Evolutionary conservation across 176 grass and related monocot genomes (phyloP).

Genomic region (Avena sativa): DNA sequence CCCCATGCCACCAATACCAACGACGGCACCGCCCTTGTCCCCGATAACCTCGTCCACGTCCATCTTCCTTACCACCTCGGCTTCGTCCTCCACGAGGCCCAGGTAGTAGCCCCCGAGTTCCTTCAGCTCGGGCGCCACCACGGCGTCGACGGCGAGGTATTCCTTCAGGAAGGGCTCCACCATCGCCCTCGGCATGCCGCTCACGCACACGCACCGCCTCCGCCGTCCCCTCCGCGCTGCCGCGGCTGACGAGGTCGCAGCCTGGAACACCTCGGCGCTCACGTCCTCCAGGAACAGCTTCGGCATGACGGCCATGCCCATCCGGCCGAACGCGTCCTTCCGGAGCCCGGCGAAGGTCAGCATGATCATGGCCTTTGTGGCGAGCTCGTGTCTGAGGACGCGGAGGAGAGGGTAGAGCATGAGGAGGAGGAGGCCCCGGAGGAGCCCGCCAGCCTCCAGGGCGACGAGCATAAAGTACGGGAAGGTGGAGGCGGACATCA

Average conservation of each 20-base stretch:
- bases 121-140: conserved; percentile 63
- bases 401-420: conserved; percentile 63
- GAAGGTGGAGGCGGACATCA: conserved; percentile 60
- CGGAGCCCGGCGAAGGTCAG: conserved; percentile 65
- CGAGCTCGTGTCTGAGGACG: conserved; percentile 19
- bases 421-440: conserved; percentile 64
- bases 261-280: conserved; percentile 65
- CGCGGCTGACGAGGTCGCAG: neutral
- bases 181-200: conserved; percentile 72
- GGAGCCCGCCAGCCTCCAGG: conserved; percentile 67
- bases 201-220: conserved; percentile 62
- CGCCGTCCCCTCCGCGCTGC: neutral
- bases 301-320: conserved; percentile 62
- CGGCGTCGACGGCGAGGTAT: conserved; percentile 61
- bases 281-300: conserved; percentile 71
- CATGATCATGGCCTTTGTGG: conserved; percentile 56
- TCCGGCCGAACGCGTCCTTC: conserved; percentile 53
- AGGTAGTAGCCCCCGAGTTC: conserved; percentile 59
- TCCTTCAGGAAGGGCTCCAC: conserved; percentile 68
- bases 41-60: conserved; percentile 37
- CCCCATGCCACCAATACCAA: conserved; percentile 31
- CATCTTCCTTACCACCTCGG: conserved; percentile 17
- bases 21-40: conserved; percentile 3
- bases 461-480: conserved; percentile 96
- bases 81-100: conserved; percentile 58